Evolutionary conservation across 1,284 basidiomycete genomes (phyloP), one percentile per base, ranked within the genome.

Genomic region (Rhodotorula sp.): DNA sequence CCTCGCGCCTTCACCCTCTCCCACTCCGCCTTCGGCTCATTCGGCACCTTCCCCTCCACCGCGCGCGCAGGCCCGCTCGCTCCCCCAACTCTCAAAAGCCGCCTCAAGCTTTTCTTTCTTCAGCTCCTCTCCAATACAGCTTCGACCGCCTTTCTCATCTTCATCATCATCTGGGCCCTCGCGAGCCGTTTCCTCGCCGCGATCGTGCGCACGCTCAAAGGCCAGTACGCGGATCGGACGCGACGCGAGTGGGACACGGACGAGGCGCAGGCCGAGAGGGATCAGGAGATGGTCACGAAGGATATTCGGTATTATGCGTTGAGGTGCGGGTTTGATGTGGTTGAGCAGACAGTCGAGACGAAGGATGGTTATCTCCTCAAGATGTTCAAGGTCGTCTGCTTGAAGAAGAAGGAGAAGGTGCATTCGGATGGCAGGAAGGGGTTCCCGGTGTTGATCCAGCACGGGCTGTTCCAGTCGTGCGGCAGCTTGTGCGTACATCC

Each of bases 391-490:
- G 83, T 87, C 63, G 81, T 64, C 82, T 84, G 71, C 83, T 83
- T 24, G 74, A 82, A 56, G 80, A 82, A 73, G 69, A 66, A 55
- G 67, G 74, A 49, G 9, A 77, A 79, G 67, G 77, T 77, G 29
- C 79, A 80, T 48, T 70, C 80, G 8, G 82, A 84, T 72, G 84
- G 84, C 0, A 77, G 81, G 71, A 81, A 83, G 30, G 85, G 85
- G 2, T 87, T 83, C 79, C 86, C 86, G 1, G 83, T 87, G n/a
- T 79, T 87, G 19, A 83, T 87, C 72, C 82, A 86, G 72, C 86
- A 87, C 79, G 86, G 86, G 47, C 80, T 87, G 8, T 87, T 87
- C 79, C 86, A 87, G 79, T 84, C 83, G 7, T 84, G 84, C n/a
- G 86, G 86, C 9, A 84, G 83, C 54, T 87, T 87, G 68, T 70